These are phyloP conservation scores for Penicillium ucsense DNA, from an alignment of 495 filamentous ascomycete species.

Conservation along the genomic window DNA sequence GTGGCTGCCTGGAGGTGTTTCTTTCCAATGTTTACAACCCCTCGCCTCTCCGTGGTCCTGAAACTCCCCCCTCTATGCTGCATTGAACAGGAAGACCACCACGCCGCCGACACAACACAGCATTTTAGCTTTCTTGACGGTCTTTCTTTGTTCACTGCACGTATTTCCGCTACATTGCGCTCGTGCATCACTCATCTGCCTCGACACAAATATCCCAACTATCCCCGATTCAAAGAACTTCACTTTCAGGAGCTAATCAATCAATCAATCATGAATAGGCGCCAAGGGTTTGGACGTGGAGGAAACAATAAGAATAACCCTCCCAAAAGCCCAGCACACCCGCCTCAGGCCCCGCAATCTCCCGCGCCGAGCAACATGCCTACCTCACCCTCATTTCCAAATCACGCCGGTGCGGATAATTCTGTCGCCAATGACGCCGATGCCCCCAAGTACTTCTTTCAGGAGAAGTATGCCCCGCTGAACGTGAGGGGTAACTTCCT, in stretches of 20 bases:
- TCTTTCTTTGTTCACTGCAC: not conserved
- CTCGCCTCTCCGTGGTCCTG: slow-evolving; percentile 3
- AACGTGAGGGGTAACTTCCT: slow-evolving; percentile 95
- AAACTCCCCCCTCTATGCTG: slow-evolving; percentile 16
- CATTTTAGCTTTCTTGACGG: slow-evolving; percentile 7
- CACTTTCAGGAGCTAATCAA: slow-evolving; percentile 28
- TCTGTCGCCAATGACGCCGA: slow-evolving; percentile 42
- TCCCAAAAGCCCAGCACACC: slow-evolving; percentile 34
- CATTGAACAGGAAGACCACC: slow-evolving; percentile 7
- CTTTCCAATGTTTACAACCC: slow-evolving; percentile 5
- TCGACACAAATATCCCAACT: not conserved
- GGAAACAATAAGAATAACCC: slow-evolving; percentile 45
- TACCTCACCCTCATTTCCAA: slow-evolving; percentile 47
- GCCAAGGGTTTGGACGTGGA: slow-evolving; percentile 43
- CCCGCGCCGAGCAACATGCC: slow-evolving; percentile 39
- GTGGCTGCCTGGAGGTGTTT: not conserved
- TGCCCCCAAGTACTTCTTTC: slow-evolving; percentile 60
- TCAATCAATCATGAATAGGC: slow-evolving; percentile 31
- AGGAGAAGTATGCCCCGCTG: slow-evolving; percentile 69
- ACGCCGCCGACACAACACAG: slow-evolving; percentile 17
- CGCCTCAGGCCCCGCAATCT: slow-evolving; percentile 32
- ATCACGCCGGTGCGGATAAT: slow-evolving; percentile 42
- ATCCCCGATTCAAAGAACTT: not conserved
- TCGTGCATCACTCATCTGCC: slow-evolving; percentile 1
- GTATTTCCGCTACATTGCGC: not conserved